Evolutionary conservation across 306 rosid genomes (phyloP).

Genomic region (Vachellia pachyceras): DNA sequence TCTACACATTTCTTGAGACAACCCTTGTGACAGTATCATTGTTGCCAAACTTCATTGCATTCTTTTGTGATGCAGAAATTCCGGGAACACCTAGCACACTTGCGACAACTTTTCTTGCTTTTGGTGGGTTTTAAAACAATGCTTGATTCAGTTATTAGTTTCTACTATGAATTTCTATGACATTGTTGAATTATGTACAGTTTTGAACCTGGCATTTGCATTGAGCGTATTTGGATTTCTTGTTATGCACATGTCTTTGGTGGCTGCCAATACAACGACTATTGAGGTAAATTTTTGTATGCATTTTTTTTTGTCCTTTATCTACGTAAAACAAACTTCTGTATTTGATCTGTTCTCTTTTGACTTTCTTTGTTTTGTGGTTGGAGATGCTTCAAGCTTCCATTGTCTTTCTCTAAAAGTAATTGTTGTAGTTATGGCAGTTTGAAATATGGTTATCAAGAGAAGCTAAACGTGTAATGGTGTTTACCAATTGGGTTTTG

Average conservation of each 20-base stretch:
- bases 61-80: constrained; percentile 93
- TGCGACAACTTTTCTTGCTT: constrained; percentile 97
- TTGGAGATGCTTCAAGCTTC: not conserved
- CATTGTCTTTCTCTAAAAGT: not conserved
- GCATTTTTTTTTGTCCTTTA: constrained; percentile 1
- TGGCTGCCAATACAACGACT: constrained; percentile 88
- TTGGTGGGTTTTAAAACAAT: constrained; percentile 58
- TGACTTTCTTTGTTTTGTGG: not conserved
- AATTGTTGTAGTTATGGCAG: not conserved
- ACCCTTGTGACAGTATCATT: constrained; percentile 83
- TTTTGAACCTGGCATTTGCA: constrained; percentile 92
- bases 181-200: constrained; percentile 52
- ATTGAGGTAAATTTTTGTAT: constrained; percentile 70
- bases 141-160: not conserved
- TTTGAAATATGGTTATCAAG: not conserved
- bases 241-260: constrained; percentile 92
- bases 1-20: constrained; percentile 98
- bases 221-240: constrained; percentile 94
- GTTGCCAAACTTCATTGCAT: constrained; percentile 84
- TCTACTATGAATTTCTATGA: constrained; percentile 37
- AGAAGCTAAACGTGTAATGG: not conserved
- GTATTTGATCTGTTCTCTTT: not conserved
- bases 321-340: not conserved
- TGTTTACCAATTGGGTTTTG: not conserved
- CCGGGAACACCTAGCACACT: constrained; percentile 97